A percentile compares a stretch with the other conserved stretches of the same genome.
phyloP scores from a whole-genome alignment of 2,329 filamentous ascomycete genomes.

The Clonostachys chloroleuca region DNA sequence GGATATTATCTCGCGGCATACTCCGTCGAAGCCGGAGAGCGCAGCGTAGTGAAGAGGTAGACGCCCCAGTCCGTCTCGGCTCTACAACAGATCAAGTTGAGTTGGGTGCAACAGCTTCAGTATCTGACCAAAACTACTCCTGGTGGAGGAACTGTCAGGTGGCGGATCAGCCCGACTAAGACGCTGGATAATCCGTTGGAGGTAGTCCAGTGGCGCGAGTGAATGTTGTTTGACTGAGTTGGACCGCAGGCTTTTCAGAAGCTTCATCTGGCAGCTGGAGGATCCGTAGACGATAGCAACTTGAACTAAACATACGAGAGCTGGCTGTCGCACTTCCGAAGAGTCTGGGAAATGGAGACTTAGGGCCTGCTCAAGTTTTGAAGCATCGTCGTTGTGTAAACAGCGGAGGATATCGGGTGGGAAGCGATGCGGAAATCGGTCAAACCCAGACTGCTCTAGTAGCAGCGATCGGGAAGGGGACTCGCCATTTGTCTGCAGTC shows the following conservation, averaged over 20 bases:
- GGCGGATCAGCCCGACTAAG: background rate
- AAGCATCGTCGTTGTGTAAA: background rate
- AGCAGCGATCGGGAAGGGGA: background rate
- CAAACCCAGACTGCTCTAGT: background rate
- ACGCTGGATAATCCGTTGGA: background rate
- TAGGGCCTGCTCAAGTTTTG: background rate
- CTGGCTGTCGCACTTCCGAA: background rate
- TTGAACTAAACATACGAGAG: background rate
- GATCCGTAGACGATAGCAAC: background rate
- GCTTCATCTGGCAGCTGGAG: background rate
- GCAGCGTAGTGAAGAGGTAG: background rate
- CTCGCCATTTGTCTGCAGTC: background rate
- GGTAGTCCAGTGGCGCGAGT: background rate
- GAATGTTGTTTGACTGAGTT: too few species aligned
- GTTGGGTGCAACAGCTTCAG: background rate
- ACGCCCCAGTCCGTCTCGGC: background rate
- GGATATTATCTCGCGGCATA: background rate
- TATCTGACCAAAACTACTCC: background rate
- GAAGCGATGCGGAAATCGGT: background rate
- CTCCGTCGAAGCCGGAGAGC: background rate
- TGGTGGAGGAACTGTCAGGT: background rate
- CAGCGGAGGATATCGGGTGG: background rate
- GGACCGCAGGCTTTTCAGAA: background rate
- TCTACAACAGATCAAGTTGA: background rate
- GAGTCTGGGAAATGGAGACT: background rate